Conservation (phyloP, 1,284 basidiomycete genomes). For the Cryptococcus hybrid region DNA sequence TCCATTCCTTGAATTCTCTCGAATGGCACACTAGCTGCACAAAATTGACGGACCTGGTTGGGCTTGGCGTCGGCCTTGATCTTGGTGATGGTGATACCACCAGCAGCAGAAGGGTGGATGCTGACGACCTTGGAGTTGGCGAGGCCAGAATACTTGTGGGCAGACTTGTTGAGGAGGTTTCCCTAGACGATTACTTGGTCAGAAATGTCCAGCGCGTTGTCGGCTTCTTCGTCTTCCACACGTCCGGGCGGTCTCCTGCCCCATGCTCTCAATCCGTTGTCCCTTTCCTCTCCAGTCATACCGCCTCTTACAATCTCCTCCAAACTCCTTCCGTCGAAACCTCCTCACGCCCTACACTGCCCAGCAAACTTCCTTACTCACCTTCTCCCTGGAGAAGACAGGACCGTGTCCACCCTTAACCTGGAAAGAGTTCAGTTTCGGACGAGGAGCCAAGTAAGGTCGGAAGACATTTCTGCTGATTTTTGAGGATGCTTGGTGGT, state of each 20-base stretch:
- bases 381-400: slow-evolving; percentile 78
- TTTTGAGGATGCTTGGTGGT: slow-evolving; percentile 3
- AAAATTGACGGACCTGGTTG: slow-evolving; percentile 42
- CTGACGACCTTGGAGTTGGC: slow-evolving; percentile 78
- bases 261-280: background rate
- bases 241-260: too few relatives aligned
- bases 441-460: slow-evolving; percentile 88
- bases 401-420: slow-evolving; percentile 76
- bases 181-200: slow-evolving; percentile 56
- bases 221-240: too few relatives aligned
- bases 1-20: too few relatives aligned
- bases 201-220: background rate
- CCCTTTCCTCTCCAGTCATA: background rate
- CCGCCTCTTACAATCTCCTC: background rate
- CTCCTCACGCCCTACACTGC: background rate
- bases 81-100: slow-evolving; percentile 63
- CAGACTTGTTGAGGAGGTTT: slow-evolving; percentile 82
- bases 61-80: slow-evolving; percentile 66
- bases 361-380: slow-evolving; percentile 51
- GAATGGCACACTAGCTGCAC: background rate
- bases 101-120: slow-evolving; percentile 61
- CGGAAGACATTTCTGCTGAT: slow-evolving; percentile 50
- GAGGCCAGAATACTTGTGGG: slow-evolving; percentile 83
- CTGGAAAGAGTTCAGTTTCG: slow-evolving; percentile 83
- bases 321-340: background rate